Evolutionary conservation across 768 basidiomycete genomes (phyloP), one percentile per base, ranked within the genome.

Genomic region (Inosperma sp.): DNA sequence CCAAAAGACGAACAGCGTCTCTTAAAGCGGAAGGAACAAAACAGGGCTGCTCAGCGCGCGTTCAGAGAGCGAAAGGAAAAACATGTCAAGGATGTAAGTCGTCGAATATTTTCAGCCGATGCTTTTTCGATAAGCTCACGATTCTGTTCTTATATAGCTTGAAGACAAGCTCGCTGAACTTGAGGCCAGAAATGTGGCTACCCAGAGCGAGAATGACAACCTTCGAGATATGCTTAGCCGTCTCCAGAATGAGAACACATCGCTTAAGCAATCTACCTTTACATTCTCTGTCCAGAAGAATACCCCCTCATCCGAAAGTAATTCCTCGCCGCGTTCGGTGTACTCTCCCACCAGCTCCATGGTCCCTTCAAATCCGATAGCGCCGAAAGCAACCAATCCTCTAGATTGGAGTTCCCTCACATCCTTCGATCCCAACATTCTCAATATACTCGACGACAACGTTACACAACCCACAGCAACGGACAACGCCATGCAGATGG

Each of bases 21-120:
- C 4, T 54, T 88, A 56, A 94, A 95, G 64, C 84, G 95, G 55
- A 98, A 98, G 71, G 90, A 97, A 60, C 95, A 98, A 70, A 99
- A 99, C 60, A 78, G 95, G 49, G 93, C 93, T 3, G 95, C 95
- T 6, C 96, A 99, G 68, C 84, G 95, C 47, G 95, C 95, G 1
- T 99, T 99, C 74, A 76, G 95, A 49, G 96, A 98, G 68, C 80
- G 95, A 54, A 94, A 97, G 70, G 95, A 99, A 72, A 92, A 90
- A 61, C 93, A 96, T 66, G 91, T 98, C 57, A 93, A 91, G 65
- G 93, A 96, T 65, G 93, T 96, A 62, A 72, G 91, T 77, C 12
- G 33, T 54, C 47, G 37, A 36, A 29, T 53, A 29, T 34, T 16
- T 8, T 26, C 35, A 31, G 17, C 10, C 56, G 47, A 12, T n/a